These are phyloP conservation scores for Chaetothyriales sp. DNA, from an alignment of 2,329 filamentous ascomycete genomes.

Conservation along the genomic window DNA sequence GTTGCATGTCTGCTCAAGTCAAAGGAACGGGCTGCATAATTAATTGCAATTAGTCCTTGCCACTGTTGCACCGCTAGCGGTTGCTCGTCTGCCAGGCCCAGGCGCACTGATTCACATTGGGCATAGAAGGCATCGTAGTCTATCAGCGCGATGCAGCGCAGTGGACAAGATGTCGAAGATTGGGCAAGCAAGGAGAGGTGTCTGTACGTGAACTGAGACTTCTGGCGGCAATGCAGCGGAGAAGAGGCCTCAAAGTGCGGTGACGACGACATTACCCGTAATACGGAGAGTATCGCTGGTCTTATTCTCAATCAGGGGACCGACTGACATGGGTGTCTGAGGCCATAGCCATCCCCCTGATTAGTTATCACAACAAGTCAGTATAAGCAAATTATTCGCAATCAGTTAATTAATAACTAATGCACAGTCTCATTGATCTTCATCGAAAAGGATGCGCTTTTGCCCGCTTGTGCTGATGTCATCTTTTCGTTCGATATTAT, in stretches of 20 bases:
- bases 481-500: no score
- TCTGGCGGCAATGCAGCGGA: constrained; percentile 21
- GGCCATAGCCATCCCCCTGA: no score
- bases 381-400: no score
- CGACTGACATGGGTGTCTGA: no score
- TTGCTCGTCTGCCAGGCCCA: constrained; percentile 56
- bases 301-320: neutral
- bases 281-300: constrained; percentile 1
- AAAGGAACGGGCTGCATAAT: constrained; percentile 74
- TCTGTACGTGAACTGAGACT: constrained; percentile 69
- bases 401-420: no score
- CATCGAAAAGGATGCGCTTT: no score
- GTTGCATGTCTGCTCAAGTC: constrained; percentile 69
- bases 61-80: constrained; percentile 92
- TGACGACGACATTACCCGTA: constrained; percentile 31
- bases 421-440: no score
- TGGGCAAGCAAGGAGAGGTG: constrained; percentile 62
- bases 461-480: no score
- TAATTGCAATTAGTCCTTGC: constrained; percentile 89
- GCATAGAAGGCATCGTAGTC: constrained; percentile 97
- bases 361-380: no score
- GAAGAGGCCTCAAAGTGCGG: constrained; percentile 34
- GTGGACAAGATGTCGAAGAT: constrained; percentile 55
- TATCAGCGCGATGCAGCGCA: constrained; percentile 78
- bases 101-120: constrained; percentile 84